Evolutionary conservation across 2,329 filamentous ascomycete genomes (phyloP).

Genomic region (Phialophora chinensis): DNA sequence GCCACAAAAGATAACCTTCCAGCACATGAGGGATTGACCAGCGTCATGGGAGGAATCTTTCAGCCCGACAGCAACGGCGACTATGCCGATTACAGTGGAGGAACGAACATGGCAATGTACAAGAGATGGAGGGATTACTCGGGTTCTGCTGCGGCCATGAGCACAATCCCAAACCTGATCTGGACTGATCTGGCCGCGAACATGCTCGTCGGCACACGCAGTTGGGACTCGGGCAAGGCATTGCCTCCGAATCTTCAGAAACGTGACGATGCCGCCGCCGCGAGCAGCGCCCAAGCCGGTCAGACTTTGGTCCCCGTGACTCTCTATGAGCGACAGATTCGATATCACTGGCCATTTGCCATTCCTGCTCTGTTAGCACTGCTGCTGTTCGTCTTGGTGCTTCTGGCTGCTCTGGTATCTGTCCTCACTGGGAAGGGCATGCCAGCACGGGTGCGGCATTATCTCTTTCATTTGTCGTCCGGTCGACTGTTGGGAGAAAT

Average conservation of each 20-base stretch:
- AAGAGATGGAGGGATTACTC: constrained; percentile 49
- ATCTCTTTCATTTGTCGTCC: constrained; percentile 32
- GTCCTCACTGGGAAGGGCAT: constrained; percentile 43
- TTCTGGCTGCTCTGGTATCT: constrained; percentile 46
- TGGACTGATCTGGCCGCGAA: constrained; percentile 55
- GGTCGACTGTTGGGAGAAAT: constrained; percentile 25
- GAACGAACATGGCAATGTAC: constrained; percentile 49
- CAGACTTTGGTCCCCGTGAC: constrained; percentile 39
- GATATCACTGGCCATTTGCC: constrained; percentile 45
- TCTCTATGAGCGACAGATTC: constrained; percentile 42
- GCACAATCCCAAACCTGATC: constrained; percentile 51
- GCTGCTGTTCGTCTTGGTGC: constrained; percentile 47
- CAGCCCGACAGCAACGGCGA: neutral
- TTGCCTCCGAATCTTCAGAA: constrained; percentile 29
- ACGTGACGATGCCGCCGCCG: constrained; percentile 24
- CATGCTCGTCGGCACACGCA: constrained; percentile 51
- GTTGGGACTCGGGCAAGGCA: constrained; percentile 13
- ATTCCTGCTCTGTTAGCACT: constrained; percentile 46
- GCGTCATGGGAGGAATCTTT: constrained; percentile 22
- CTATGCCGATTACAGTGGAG: constrained; percentile 42
- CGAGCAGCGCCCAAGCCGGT: constrained; percentile 5
- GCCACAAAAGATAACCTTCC: constrained; percentile 44
- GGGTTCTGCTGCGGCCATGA: constrained; percentile 38
- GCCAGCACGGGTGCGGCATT: constrained; percentile 26
- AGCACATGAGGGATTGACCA: constrained; percentile 43